phyloP scores from a whole-genome alignment of 2,329 filamentous ascomycete genomes.

The Fusarium sulawesiense region DNA sequence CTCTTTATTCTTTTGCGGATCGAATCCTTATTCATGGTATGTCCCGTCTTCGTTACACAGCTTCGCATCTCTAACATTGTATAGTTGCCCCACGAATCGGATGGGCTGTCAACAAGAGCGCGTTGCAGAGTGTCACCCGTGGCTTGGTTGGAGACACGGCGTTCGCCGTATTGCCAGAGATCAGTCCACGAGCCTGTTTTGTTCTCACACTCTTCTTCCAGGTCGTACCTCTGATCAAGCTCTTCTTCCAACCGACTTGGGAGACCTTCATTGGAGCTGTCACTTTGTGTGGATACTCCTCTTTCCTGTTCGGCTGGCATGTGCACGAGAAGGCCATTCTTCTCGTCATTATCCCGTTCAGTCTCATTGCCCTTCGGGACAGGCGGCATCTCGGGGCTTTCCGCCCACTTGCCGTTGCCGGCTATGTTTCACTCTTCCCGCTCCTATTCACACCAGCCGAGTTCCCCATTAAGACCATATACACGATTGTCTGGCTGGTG shows the following conservation, averaged over 20 bases:
- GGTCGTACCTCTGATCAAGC: slow-evolving; percentile 79
- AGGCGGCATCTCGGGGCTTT: slow-evolving; percentile 92
- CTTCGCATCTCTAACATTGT: slow-evolving; percentile 18
- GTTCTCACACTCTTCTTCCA: slow-evolving; percentile 85
- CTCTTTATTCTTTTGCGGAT: slow-evolving; percentile 93
- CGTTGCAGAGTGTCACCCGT: slow-evolving; percentile 88
- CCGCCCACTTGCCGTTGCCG: slow-evolving; percentile 88
- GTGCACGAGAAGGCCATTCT: slow-evolving; percentile 98
- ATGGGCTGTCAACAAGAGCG: slow-evolving; percentile 76
- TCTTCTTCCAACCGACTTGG: slow-evolving; percentile 85
- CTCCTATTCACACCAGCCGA: slow-evolving; percentile 91
- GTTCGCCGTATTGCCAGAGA: slow-evolving; percentile 91
- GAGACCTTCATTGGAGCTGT: slow-evolving; percentile 89
- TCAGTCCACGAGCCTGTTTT: slow-evolving; percentile 85
- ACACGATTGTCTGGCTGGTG: slow-evolving; percentile 92
- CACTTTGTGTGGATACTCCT: slow-evolving; percentile 93
- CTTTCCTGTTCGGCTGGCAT: slow-evolving; percentile 98
- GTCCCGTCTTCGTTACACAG: slow-evolving; percentile 40
- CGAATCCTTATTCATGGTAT: slow-evolving; percentile 82
- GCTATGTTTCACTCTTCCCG: slow-evolving; percentile 95
- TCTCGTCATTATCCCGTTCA: slow-evolving; percentile 94
- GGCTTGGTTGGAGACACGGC: slow-evolving; percentile 93
- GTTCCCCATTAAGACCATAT: slow-evolving; percentile 92
- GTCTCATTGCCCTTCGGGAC: slow-evolving; percentile 88
- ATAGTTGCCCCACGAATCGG: slow-evolving; percentile 85